Base-by-base conservation (phyloP, 2,329 filamentous ascomycete species). In the Raffaelea deltoideospora region DNA sequence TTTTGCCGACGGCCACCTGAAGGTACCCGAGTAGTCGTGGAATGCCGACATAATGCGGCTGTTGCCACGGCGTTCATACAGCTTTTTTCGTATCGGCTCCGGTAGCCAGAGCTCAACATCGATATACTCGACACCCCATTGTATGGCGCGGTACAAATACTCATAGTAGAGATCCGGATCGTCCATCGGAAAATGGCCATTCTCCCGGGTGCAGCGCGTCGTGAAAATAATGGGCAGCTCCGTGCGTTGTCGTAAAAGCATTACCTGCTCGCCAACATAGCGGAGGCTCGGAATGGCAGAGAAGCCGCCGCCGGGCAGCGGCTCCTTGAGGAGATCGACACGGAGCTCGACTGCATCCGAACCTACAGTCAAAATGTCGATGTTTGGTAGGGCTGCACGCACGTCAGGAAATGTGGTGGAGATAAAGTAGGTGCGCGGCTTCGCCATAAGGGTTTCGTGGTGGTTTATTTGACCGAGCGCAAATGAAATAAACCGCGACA, bases 211-310 rank as follows among this genome's bases (percentile, higher is more conserved):
- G 53, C 84, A 90, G 46, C 85, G 69, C 1, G 80, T 87, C 0
- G 85, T 92, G 53, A 88, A 88, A 39, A 92, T 86, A 51, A 93
- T 84, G n/a, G 85, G 85, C 30, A 93, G 62, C 49, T 92, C 84
- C 1, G 83, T 90, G 43, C 81, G 72, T 55, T 90, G 83, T 19
- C 84, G 74, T 42, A 93, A 58, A 2, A 85, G 52, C 81, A 88
- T 87, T 38, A 93, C 67, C 55, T 92, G 85, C 54, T 88, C 76
- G 21, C 83, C 84, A 10, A 92, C 82, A 54, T 90, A 90, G 51
- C 78, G 79, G 46, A 90, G 56, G 51, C 82, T 88, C 3, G 85
- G 82, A 17, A 90, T 67, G 27, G 67, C 57, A 22, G 71, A 74
- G 47, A 72, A 74, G 3, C 62, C 61, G 8, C 74, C 76, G 47